Base-by-base conservation (phyloP, 1,284 basidiomycete species). In the Sporisorium exsertum region DNA sequence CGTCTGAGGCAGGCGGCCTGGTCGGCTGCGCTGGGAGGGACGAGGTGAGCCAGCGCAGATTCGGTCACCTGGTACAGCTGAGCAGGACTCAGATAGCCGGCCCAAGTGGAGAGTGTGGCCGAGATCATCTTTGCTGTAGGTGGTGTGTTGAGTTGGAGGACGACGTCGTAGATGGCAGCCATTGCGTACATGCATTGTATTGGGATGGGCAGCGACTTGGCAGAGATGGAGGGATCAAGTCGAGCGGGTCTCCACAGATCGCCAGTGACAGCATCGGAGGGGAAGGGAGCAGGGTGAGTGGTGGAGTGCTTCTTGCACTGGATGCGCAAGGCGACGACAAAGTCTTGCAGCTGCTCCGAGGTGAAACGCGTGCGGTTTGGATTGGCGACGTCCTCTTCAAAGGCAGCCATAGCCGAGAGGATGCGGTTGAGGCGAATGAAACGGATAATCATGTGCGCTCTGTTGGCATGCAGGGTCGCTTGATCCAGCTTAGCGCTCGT, bases 101-200 rank as follows among this genome's bases (percentile, higher is more conserved):
- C 15, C 20, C 67, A 68, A 15, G 58, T 59, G 24, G 71, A 51
- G 2, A 77, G 61, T 58, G 70, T 60, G 43, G 71, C 54, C 15
- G 75, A 67, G 20, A 65, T 45, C 61, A 73, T 64, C 49, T 49
- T 64, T 5, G 59, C 50, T 20, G 70, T 66, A 12, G 66, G 66
- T 10, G 20, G 32, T 6, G 45, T 29, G 2, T 46, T 37, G 8
- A 16, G 57, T 24, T 64, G 42, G 29, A 71, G 20, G 27, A 60
- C 64, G 15, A 49, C 55, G 26, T 77, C 75, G 49, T 63, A 77
- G 58, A 77, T 63, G 37, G 58, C 56, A 7, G 71, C 50, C 46
- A 77, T 73, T 40, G 75, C 75, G 32, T 70, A 70, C 49, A 70
- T 56, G 60, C 75, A 73, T 47, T 77, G 75, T 8, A 49, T 26